These are phyloP conservation scores for Colletotrichum ledebouriae DNA, from an alignment of 2,329 filamentous ascomycete species.

Conservation along the genomic window DNA sequence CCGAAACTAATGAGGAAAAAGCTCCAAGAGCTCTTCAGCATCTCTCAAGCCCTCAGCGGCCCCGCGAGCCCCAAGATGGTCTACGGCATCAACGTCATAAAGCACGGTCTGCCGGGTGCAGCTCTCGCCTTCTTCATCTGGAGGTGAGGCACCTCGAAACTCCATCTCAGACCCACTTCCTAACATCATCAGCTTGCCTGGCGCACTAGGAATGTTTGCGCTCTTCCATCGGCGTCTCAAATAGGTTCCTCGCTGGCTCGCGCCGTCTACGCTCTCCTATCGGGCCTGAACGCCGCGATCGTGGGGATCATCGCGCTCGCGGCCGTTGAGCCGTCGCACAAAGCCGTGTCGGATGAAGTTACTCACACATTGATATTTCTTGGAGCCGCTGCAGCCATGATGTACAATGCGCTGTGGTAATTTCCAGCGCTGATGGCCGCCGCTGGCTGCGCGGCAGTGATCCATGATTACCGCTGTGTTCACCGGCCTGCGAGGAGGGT, in stretches of 20 bases:
- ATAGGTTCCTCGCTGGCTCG: constrained; percentile 68
- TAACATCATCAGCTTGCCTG: constrained; percentile 65
- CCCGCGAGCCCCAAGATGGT: constrained; percentile 76
- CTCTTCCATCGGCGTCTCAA: constrained; percentile 71
- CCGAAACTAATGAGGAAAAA: constrained; percentile 50
- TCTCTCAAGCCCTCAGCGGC: constrained; percentile 74
- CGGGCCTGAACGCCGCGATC: constrained; percentile 74
- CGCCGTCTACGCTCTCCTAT: constrained; percentile 74
- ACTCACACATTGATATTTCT: constrained; percentile 72
- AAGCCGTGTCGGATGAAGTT: constrained; percentile 72
- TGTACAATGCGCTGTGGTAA: constrained; percentile 78
- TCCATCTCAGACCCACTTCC: not conserved
- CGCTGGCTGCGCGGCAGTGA: constrained; percentile 63
- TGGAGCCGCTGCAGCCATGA: constrained; percentile 70
- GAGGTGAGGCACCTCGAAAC: constrained; percentile 57
- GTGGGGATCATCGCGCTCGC: constrained; percentile 77
- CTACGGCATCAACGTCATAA: constrained; percentile 73
- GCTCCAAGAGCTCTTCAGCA: constrained; percentile 77
- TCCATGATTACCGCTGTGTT: constrained; percentile 68
- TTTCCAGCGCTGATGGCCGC: constrained; percentile 72
- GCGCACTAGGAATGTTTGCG: constrained; percentile 74
- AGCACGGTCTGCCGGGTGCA: constrained; percentile 68
- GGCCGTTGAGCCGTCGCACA: constrained; percentile 72
- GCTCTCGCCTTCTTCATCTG: constrained; percentile 71
- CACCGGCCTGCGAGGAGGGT: constrained; percentile 50